Base-by-base conservation (phyloP, 2,329 filamentous ascomycete species). In the Trichophyton benhamiae region DNA sequence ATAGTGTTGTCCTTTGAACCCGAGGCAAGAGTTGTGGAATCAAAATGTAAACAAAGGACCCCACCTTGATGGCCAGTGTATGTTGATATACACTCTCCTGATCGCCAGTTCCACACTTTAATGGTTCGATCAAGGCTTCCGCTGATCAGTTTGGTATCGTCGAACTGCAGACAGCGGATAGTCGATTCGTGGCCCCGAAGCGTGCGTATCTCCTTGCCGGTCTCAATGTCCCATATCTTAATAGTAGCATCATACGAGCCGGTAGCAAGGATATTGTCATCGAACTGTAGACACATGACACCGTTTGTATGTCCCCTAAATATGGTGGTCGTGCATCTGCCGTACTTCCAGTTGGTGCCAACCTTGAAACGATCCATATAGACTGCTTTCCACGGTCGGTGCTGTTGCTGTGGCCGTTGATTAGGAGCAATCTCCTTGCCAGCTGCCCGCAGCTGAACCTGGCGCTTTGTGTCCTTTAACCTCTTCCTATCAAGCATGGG, bases 271-370 rank as follows among this genome's bases (percentile, higher is more conserved):
- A 95, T 88, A 67, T 89, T 89, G 66, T 97, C 91, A 67, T 95
- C 89, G 64, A 99, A 86, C 68, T 87, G 85, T 46, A 87, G 74
- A 67, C 84, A 86, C 82, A 87, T 94, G 63, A 94, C 85, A 44
- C 92, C 92, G 71, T 96, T 96, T 9, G 83, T 86, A 73, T 97
- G 87, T 1, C 91, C 92, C 67, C 86, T 87, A 73, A 99, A 90
- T 11, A 88, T 84, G 70, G 87, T 91, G 66, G 89, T 87, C 5
- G 86, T 86, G 75, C 87, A 97, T 42, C 92, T 85, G 3, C 94
- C 92, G 65, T 95, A 91, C 72, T 96, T 95, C 94, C 94, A 99
- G 72, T 97, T 97, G 63, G 87, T 94, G 59, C 94, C 92, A 57
- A 99, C 91, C 72, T 92, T 94, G 80, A 92, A 97, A 15, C 89